phyloP scores from a whole-genome alignment of 768 basidiomycete species.

The Boletus huronensis region DNA sequence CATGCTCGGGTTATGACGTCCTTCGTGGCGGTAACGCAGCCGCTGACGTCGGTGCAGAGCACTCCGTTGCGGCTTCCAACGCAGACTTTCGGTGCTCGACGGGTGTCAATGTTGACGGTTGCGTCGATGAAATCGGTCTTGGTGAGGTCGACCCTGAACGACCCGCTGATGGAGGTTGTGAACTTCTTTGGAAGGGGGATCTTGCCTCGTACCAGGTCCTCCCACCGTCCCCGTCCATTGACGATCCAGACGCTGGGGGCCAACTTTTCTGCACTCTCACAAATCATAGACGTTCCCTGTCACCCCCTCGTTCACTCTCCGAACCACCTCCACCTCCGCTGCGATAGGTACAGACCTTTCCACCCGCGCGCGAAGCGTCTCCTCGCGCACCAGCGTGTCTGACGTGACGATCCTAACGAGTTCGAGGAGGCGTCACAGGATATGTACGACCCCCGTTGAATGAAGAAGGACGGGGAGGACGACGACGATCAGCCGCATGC shows the following conservation, averaged over 20 bases:
- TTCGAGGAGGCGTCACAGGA: too few species aligned
- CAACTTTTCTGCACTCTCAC: too few species aligned
- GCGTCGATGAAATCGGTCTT: conserved; percentile 55
- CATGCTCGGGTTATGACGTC: conserved; percentile 57
- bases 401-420: too few species aligned
- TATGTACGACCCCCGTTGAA: too few species aligned
- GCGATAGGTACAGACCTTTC: conserved; percentile 23
- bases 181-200: conserved; percentile 55
- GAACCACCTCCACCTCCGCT: too few species aligned
- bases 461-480: too few species aligned
- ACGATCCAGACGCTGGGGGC: too few species aligned
- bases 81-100: conserved; percentile 26
- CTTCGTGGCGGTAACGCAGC: conserved; percentile 45
- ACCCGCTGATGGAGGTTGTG: conserved; percentile 58
- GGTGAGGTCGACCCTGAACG: conserved; percentile 60
- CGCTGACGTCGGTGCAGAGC: neutral
- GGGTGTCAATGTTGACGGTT: conserved; percentile 28
- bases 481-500: too few species aligned
- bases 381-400: conserved; percentile 20
- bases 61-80: conserved; percentile 7
- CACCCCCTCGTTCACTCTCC: too few species aligned
- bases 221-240: neutral
- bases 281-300: too few species aligned
- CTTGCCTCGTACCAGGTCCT: conserved; percentile 12
- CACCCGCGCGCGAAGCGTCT: conserved; percentile 26